Evolutionary conservation across 1,284 basidiomycete species (phyloP).

Genomic region (Boletus semigastroideus): DNA sequence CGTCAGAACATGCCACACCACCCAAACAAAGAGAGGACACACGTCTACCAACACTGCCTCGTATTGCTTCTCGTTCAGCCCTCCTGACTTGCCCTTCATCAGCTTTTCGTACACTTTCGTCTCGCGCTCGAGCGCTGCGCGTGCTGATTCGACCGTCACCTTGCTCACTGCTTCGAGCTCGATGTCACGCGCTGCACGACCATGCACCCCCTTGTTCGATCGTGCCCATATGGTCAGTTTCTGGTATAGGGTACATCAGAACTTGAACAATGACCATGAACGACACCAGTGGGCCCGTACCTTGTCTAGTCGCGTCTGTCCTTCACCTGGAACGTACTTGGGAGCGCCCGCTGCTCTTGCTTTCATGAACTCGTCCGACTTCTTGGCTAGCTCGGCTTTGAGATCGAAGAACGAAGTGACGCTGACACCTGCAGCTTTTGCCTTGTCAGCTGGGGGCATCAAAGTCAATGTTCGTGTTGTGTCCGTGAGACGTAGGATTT

Average conservation of each 20-base stretch:
- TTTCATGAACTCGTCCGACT: slow-evolving; percentile 61
- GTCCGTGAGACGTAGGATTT: no score
- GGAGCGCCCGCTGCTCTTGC: slow-evolving; percentile 57
- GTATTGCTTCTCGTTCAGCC: slow-evolving; percentile 75
- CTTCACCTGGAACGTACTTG: slow-evolving; percentile 51
- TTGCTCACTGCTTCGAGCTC: slow-evolving; percentile 65
- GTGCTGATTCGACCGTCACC: slow-evolving; percentile 68
- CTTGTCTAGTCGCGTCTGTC: slow-evolving; percentile 60
- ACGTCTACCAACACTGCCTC: slow-evolving; percentile 79
- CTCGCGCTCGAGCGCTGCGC: slow-evolving; percentile 73
- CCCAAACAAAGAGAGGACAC: background rate
- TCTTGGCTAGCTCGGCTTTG: slow-evolving; percentile 68
- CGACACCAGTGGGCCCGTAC: slow-evolving; percentile 35
- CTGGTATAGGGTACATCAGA: slow-evolving; percentile 34
- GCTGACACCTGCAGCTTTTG: slow-evolving; percentile 67
- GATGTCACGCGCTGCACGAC: slow-evolving; percentile 60
- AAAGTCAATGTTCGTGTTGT: no score
- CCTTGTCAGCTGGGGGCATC: slow-evolving; percentile 47
- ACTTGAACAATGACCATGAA: background rate
- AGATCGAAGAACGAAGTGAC: slow-evolving; percentile 74
- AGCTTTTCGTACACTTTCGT: slow-evolving; percentile 82
- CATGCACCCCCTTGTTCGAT: slow-evolving; percentile 68
- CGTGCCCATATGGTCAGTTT: slow-evolving; percentile 72
- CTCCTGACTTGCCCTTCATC: slow-evolving; percentile 76
- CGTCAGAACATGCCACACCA: slow-evolving; percentile 11